These are phyloP conservation scores for Erodium moschatum DNA, from an alignment of 441 rosid genomes.

Conservation along the genomic window DNA sequence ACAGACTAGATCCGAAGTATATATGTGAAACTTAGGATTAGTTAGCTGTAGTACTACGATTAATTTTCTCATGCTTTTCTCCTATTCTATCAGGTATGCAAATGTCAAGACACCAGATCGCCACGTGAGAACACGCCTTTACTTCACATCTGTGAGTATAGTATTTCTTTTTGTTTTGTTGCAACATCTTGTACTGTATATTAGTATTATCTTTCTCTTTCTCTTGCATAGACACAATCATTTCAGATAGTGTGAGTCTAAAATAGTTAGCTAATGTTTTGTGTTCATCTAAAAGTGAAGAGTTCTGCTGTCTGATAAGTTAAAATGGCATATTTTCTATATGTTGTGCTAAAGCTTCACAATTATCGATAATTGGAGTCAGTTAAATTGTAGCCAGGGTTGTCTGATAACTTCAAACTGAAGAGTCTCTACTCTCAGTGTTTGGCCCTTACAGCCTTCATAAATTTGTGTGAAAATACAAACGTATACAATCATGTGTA, in stretches of 20 bases:
- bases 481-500: too few species aligned
- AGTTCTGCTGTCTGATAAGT: not conserved
- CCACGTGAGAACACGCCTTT: conserved; percentile 94
- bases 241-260: not conserved
- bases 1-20: conserved; percentile 95
- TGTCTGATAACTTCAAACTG: too few species aligned
- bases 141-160: conserved; percentile 91
- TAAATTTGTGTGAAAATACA: too few species aligned
- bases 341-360: not conserved
- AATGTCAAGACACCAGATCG: conserved; percentile 98
- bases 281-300: not conserved
- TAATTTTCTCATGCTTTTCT: conserved; percentile 17
- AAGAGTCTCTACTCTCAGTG: too few species aligned
- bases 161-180: not conserved
- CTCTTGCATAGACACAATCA: not conserved
- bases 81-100: conserved; percentile 57
- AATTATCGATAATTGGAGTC: not conserved
- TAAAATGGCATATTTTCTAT: not conserved
- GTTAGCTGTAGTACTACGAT: conserved; percentile 3
- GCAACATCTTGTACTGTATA: not conserved
- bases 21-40: conserved; percentile 10
- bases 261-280: not conserved
- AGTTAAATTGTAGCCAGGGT: too few species aligned
- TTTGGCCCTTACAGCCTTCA: too few species aligned
- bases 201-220: not conserved